phyloP scores from a whole-genome alignment of 2,329 filamentous ascomycete species.

The Nemania diffusa region DNA sequence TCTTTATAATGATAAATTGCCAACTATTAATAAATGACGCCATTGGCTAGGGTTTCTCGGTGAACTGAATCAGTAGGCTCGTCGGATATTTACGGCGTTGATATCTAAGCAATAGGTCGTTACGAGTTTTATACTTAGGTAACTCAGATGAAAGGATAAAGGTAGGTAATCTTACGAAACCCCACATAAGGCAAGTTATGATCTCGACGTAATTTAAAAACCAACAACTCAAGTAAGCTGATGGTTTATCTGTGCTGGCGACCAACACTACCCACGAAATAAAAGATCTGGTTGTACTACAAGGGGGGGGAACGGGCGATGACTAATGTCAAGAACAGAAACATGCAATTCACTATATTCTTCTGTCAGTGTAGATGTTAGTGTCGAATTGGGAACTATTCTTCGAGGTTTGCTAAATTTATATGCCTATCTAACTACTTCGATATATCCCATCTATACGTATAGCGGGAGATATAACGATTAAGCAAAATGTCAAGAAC shows the following conservation, averaged over 20 bases:
- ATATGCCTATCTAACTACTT: neutral
- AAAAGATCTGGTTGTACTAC: neutral
- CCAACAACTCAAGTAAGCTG: neutral
- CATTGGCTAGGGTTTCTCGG: neutral
- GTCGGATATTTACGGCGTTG: neutral
- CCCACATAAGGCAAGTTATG: neutral
- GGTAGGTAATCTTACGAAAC: neutral
- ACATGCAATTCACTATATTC: neutral
- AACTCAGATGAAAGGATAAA: neutral
- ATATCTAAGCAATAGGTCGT: neutral
- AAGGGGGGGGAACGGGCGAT: neutral
- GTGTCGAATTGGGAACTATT: neutral
- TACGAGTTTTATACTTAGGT: neutral
- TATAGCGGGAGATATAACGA: too few relatives aligned
- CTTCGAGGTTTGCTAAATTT: neutral
- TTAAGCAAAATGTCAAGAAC: neutral
- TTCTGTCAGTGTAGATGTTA: neutral
- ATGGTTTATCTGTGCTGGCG: neutral
- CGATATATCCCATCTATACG: too few relatives aligned
- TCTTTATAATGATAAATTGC: neutral
- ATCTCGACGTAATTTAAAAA: neutral
- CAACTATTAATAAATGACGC: neutral
- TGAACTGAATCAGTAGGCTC: neutral
- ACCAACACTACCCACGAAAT: neutral
- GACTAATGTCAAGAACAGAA: neutral